Evolutionary conservation across 2,329 filamentous ascomycete species (phyloP).

Genomic region (Ophiosphaerella herpotricha): DNA sequence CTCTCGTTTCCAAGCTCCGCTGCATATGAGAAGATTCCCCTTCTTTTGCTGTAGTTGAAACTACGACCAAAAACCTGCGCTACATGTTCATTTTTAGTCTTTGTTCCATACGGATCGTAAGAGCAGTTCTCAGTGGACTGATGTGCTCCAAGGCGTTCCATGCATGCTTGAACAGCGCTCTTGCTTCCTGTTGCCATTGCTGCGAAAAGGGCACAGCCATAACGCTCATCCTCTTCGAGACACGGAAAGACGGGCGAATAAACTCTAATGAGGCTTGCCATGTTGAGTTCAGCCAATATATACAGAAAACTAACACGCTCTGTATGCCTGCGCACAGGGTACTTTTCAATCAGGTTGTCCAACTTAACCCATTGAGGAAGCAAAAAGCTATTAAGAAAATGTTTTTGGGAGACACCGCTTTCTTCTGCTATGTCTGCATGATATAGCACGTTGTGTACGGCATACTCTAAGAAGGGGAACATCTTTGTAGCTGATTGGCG

Average conservation of each 20-base stretch:
- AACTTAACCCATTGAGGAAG: slow-evolving; percentile 33
- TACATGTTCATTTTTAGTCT: not conserved
- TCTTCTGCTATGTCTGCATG: slow-evolving; percentile 50
- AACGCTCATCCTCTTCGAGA: slow-evolving; percentile 35
- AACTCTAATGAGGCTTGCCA: slow-evolving; percentile 36
- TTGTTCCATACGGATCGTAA: not conserved
- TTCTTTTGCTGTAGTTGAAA: slow-evolving; percentile 15
- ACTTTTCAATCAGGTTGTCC: slow-evolving; percentile 42
- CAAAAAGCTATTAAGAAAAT: slow-evolving; percentile 28
- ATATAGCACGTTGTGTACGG: slow-evolving; percentile 47
- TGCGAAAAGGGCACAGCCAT: slow-evolving; percentile 44
- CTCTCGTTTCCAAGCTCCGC: slow-evolving; percentile 19
- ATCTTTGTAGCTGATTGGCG: not conserved
- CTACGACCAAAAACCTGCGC: slow-evolving; percentile 8
- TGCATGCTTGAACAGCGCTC: slow-evolving; percentile 23
- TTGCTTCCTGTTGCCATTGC: slow-evolving; percentile 38
- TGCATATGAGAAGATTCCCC: slow-evolving; percentile 20
- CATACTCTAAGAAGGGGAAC: slow-evolving; percentile 56
- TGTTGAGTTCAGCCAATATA: slow-evolving; percentile 24
- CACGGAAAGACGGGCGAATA: slow-evolving; percentile 15
- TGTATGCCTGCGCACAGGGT: slow-evolving; percentile 21
- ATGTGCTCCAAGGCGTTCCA: slow-evolving; percentile 12
- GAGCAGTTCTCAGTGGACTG: slow-evolving; percentile 13
- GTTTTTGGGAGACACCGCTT: slow-evolving; percentile 18
- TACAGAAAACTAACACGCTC: slow-evolving; percentile 20